phyloP scores from a whole-genome alignment of 352 stramenopile species.

The Pythium dissotocum region DNA sequence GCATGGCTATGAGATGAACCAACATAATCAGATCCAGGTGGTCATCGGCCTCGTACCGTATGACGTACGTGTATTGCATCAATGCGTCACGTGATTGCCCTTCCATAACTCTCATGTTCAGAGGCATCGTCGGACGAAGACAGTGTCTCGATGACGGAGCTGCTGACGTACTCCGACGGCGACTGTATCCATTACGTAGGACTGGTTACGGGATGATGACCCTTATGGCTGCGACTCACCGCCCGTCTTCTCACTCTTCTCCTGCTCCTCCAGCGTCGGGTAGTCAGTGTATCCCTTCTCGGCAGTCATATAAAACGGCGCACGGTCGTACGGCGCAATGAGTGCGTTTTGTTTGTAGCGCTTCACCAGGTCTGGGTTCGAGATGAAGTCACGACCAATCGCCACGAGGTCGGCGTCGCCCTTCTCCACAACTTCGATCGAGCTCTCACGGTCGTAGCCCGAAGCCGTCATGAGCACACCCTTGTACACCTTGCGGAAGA shows the following conservation, averaged over 20 bases:
- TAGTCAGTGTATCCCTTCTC: constrained; percentile 38
- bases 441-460: constrained; percentile 51
- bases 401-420: constrained; percentile 59
- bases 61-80: no score
- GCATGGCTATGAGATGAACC: no score
- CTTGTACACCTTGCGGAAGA: constrained; percentile 61
- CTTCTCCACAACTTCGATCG: constrained; percentile 52
- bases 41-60: no score
- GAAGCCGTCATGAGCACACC: constrained; percentile 61
- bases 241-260: no score
- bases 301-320: constrained; percentile 26
- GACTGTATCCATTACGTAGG: no score
- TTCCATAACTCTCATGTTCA: no score
- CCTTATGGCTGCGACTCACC: constrained; percentile 3
- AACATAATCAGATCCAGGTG: no score
- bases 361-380: constrained; percentile 71
- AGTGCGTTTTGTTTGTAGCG: constrained; percentile 33
- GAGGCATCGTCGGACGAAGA: no score
- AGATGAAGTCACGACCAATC: constrained; percentile 75
- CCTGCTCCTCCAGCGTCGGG: constrained; percentile 14
- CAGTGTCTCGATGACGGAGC: no score
- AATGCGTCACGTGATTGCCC: no score
- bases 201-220: no score
- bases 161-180: no score
- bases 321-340: constrained; percentile 31